Conservation (phyloP, 495 filamentous ascomycete genomes). For the Neurospora cerealis region DNA sequence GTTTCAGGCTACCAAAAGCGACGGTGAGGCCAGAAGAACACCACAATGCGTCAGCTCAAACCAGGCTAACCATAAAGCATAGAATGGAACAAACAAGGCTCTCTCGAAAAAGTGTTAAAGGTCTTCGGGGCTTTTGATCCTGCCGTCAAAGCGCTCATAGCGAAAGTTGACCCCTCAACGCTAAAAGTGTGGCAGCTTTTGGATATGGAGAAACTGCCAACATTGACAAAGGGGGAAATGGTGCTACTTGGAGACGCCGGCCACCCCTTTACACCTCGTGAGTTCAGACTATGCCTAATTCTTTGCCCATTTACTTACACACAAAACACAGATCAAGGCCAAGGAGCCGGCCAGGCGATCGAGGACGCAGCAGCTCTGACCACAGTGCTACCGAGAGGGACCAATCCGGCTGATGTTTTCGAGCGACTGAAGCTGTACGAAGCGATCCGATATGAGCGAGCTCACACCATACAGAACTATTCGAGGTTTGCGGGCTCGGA, state of each 20-base stretch:
- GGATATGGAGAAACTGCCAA: slow-evolving; percentile 46
- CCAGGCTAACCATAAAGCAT: no score
- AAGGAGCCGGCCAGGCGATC: slow-evolving; percentile 47
- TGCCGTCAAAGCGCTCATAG: no score
- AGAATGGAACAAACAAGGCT: no score
- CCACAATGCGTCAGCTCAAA: no score
- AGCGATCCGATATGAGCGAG: slow-evolving; percentile 40
- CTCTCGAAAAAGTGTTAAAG: no score
- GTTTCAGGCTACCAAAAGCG: slow-evolving; percentile 17
- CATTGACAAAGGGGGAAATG: slow-evolving; percentile 40
- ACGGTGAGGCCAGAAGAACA: no score
- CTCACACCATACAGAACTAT: slow-evolving; percentile 46
- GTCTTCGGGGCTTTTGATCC: no score
- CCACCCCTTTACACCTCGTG: slow-evolving; percentile 48
- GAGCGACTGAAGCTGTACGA: slow-evolving; percentile 46
- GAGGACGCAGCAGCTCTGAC: slow-evolving; percentile 51
- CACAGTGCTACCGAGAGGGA: slow-evolving; percentile 39
- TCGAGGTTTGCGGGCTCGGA: slow-evolving; percentile 37
- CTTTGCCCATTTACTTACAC: background rate
- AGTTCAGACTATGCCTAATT: background rate
- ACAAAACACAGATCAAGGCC: slow-evolving; percentile 32
- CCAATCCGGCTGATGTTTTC: slow-evolving; percentile 29
- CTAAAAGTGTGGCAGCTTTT: slow-evolving; percentile 50
- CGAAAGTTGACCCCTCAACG: no score
- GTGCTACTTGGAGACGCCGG: slow-evolving; percentile 52